Conservation (phyloP, 2,329 filamentous ascomycete genomes). For the Penicillium sp. region DNA sequence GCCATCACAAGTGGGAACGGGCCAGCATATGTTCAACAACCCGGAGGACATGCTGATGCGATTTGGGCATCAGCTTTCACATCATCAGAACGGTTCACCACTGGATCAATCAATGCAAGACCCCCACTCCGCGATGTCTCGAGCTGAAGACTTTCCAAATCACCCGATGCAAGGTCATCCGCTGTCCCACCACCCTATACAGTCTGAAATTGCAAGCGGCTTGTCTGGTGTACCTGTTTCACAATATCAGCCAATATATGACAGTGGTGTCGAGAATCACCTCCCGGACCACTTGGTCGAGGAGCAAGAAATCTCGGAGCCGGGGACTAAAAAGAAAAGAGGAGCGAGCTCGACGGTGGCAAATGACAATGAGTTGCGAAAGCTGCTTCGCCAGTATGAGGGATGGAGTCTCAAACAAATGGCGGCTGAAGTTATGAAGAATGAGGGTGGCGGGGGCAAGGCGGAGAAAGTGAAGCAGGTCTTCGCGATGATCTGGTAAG, state of each 20-base stretch:
- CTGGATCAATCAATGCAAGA: constrained; percentile 42
- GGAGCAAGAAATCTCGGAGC: constrained; percentile 45
- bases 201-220: constrained; percentile 36
- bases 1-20: constrained; percentile 32
- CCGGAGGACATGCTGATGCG: constrained; percentile 48
- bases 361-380: constrained; percentile 50
- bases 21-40: constrained; percentile 40
- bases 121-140: constrained; percentile 35
- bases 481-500: constrained; percentile 53
- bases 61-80: constrained; percentile 43
- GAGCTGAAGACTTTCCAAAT: constrained; percentile 38
- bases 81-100: constrained; percentile 35
- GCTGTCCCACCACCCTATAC: constrained; percentile 37
- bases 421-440: constrained; percentile 49
- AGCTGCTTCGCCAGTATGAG: constrained; percentile 48
- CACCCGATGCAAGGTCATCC: constrained; percentile 37
- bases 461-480: constrained; percentile 53
- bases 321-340: constrained; percentile 45
- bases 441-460: constrained; percentile 50
- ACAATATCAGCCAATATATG: constrained; percentile 43
- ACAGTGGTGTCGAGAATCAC: constrained; percentile 43
- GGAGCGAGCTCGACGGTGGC: constrained; percentile 49
- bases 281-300: constrained; percentile 41
- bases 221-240: constrained; percentile 33
- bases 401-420: constrained; percentile 47